These are phyloP conservation scores for Arabis alpina DNA, from an alignment of 345 rosid genomes.

Conservation along the genomic window DNA sequence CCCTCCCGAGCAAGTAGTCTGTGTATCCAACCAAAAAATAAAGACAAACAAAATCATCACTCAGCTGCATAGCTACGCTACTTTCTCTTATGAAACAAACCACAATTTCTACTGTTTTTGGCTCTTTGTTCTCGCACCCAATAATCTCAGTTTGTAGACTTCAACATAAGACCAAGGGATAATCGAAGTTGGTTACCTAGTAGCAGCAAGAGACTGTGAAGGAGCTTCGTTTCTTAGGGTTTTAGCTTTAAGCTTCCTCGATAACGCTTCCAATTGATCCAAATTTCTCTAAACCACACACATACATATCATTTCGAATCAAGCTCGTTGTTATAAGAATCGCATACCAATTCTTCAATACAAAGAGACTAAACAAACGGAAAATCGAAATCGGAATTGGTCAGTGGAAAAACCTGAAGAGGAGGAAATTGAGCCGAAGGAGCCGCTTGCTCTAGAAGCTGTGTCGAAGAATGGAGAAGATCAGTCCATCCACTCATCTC, in stretches of 20 bases:
- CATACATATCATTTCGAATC: constrained; percentile 8
- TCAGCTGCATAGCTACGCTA: constrained; percentile 2
- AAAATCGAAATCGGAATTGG: constrained; percentile 4
- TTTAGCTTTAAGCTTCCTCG: constrained; percentile 88
- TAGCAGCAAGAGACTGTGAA: constrained; percentile 81
- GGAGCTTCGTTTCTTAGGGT: constrained; percentile 81
- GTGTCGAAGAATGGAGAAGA: constrained; percentile 88
- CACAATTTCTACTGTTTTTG: background rate
- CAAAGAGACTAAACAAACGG: constrained; percentile 9
- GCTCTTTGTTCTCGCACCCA: background rate
- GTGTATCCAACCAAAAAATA: constrained; percentile 27
- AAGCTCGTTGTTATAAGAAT: background rate
- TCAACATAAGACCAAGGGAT: background rate
- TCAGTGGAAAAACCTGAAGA: constrained; percentile 69
- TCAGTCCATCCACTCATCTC: constrained; percentile 91
- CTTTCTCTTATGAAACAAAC: background rate
- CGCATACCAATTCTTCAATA: background rate
- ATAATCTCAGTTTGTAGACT: too few species aligned
- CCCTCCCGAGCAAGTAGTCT: constrained; percentile 96
- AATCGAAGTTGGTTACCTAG: constrained; percentile 52
- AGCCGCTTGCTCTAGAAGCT: constrained; percentile 97
- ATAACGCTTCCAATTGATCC: constrained; percentile 83
- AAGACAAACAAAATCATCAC: constrained; percentile 11
- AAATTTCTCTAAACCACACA: constrained; percentile 63
- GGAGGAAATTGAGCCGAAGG: constrained; percentile 99